Evolutionary conservation across 1,284 basidiomycete species (phyloP), one percentile per base, ranked within the genome.

Genomic region (Apiotrichum gracile): DNA sequence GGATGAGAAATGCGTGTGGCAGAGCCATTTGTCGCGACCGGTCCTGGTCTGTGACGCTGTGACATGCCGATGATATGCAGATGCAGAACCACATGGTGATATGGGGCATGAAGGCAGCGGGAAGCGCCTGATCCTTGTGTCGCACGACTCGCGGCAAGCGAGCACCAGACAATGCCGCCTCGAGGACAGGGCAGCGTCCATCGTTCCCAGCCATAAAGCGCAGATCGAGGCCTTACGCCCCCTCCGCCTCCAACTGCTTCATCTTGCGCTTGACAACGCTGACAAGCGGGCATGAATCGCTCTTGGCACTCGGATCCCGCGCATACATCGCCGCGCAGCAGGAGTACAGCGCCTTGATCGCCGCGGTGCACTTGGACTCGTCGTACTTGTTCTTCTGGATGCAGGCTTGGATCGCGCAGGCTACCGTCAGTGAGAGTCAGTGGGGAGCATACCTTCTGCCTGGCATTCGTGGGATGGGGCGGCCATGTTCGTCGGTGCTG

Each of bases 361-460:
- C 58, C 13, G 50, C 37, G 31, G 59, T 45, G 51, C 72, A 74
- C 52, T 65, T 66, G 27, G 58, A 47, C 46, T 74, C 68, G 61
- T 66, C 58, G 58, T 68, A 72, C 43, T 63, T 63, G 59, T 66
- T 63, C 25, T 55, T 53, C 10, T 54, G 42, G n/a, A 74, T 60
- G 54, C 72, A 74, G 29, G 56, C 51, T 49, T 74, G 72, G 53
- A 74, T 74, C 4, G 65, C 69, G 54, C 72, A 74, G 2, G 72
- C 72, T 73, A 47, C 17, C 9, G 48, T 44, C 16, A 48, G 55
- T 22, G 10, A 19, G n/a, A 19, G 4, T 17, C 4, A 16, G 24
- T 5, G 14, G 21, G 22, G 33, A 4, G 33, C 26, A 7, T 16
- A 49, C 47, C 47, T 49, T 49, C 29, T 2, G 47, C 47, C 39